These are phyloP conservation scores for Colletotrichum shisoi DNA, from an alignment of 2,329 filamentous ascomycete species.

Conservation along the genomic window DNA sequence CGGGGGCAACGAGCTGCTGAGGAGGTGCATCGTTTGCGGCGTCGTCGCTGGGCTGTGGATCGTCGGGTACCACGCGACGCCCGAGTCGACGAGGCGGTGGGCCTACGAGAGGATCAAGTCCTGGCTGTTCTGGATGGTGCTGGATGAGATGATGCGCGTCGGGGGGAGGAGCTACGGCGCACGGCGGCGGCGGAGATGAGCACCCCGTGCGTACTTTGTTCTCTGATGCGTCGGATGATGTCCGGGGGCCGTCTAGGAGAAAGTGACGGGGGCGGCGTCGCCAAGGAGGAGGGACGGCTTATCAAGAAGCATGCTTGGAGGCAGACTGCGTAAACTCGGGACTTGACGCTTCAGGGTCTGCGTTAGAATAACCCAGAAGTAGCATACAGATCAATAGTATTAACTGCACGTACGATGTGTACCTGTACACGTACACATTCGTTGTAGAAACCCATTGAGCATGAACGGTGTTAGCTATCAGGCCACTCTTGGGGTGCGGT, in stretches of 20 bases:
- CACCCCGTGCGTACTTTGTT: no score
- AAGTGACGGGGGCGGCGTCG: no score
- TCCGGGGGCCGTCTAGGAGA: no score
- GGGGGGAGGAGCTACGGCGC: slow-evolving; percentile 25
- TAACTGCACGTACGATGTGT: no score
- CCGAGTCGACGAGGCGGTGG: slow-evolving; percentile 37
- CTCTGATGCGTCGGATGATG: no score
- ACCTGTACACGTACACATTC: no score
- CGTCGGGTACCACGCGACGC: slow-evolving; percentile 40
- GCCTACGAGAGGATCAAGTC: slow-evolving; percentile 42
- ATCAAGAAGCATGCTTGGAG: background rate
- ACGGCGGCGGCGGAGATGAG: slow-evolving; percentile 22
- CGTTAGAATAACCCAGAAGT: background rate
- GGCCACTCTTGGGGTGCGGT: no score
- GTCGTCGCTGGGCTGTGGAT: slow-evolving; percentile 40
- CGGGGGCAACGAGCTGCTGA: slow-evolving; percentile 39
- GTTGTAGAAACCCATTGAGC: no score
- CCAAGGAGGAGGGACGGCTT: no score
- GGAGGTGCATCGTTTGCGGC: slow-evolving; percentile 36
- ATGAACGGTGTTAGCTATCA: no score
- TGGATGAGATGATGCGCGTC: slow-evolving; percentile 41
- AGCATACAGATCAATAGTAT: background rate
- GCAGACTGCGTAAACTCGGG: background rate
- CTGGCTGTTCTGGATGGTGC: slow-evolving; percentile 38
- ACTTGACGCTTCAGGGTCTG: no score